These are phyloP conservation scores for Aspergillus aculeatinus DNA, from an alignment of 2,329 filamentous ascomycete species.

Conservation along the genomic window DNA sequence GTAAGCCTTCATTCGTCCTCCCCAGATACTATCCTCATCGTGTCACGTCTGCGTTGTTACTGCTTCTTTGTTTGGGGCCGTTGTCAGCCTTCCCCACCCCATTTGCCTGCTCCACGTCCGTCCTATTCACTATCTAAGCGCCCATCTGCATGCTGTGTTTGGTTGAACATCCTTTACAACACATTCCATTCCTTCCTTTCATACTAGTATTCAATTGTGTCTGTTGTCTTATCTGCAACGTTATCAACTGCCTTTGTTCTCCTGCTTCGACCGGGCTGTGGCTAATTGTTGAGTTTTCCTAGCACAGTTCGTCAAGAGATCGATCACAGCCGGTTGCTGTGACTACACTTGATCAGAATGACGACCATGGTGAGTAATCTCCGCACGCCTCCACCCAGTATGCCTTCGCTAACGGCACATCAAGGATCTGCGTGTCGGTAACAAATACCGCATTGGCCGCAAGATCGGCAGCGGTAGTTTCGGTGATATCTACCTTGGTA, in stretches of 20 bases:
- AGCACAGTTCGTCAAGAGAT: constrained; percentile 13
- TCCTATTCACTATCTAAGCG: neutral
- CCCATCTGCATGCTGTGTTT: neutral
- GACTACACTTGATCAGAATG: constrained; percentile 31
- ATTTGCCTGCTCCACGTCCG: neutral
- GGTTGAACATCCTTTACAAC: neutral
- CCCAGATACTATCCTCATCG: neutral
- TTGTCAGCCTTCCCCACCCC: neutral
- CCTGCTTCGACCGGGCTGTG: neutral
- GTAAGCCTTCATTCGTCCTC: constrained; percentile 13
- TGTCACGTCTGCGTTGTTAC: constrained; percentile 5
- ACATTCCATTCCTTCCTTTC: neutral
- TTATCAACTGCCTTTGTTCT: neutral
- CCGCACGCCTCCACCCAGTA: neutral
- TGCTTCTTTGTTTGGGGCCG: neutral
- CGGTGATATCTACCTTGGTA: constrained; percentile 93
- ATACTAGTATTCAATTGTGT: neutral
- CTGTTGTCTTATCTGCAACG: neutral
- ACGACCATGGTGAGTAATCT: constrained; percentile 39
- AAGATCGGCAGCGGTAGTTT: constrained; percentile 98
- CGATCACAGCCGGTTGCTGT: constrained; percentile 32
- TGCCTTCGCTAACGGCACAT: constrained; percentile 20
- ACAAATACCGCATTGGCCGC: constrained; percentile 98
- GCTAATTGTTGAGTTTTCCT: neutral
- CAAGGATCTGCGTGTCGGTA: constrained; percentile 98